phyloP scores from a whole-genome alignment of 495 filamentous ascomycete species.

The Acidomyces sp. region DNA sequence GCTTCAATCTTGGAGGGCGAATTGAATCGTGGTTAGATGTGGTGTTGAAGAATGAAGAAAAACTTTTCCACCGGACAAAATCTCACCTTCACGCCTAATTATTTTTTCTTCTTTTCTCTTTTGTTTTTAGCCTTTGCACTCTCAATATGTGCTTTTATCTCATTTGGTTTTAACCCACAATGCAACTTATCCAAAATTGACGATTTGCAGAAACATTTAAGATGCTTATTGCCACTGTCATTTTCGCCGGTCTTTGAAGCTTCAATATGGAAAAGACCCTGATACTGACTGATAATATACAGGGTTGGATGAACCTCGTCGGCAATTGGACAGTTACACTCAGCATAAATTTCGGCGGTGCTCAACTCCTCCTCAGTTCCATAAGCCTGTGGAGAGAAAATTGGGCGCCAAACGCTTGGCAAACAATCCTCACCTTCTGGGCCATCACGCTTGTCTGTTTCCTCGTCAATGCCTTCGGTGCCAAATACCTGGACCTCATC shows the following conservation, averaged over 20 bases:
- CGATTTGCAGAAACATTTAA: too few species aligned
- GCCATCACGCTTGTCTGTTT: slow-evolving; percentile 46
- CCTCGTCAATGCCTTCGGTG: slow-evolving; percentile 44
- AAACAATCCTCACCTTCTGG: slow-evolving; percentile 55
- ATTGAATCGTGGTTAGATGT: background rate
- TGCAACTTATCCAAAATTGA: too few species aligned
- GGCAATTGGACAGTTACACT: slow-evolving; percentile 42
- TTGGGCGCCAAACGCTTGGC: slow-evolving; percentile 48
- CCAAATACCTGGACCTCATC: slow-evolving; percentile 47
- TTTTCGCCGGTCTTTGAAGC: too few species aligned
- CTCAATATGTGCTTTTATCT: too few species aligned
- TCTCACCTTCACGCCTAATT: too few species aligned
- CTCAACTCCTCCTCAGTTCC: slow-evolving; percentile 47
- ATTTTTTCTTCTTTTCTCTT: too few species aligned
- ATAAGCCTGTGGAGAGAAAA: slow-evolving; percentile 49
- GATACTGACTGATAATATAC: background rate
- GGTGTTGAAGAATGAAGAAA: background rate
- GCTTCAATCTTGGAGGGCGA: background rate
- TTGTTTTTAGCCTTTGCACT: too few species aligned
- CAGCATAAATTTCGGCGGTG: slow-evolving; percentile 40
- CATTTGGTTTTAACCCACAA: too few species aligned
- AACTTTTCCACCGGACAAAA: too few species aligned
- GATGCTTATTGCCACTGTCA: too few species aligned
- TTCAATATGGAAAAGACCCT: too few species aligned
- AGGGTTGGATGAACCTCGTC: slow-evolving; percentile 37